A percentile compares a stretch with the other conserved stretches of the same genome.
These are phyloP conservation scores for Sisymbrium irio DNA, from an alignment of 345 rosid genomes.

Conservation along the genomic window DNA sequence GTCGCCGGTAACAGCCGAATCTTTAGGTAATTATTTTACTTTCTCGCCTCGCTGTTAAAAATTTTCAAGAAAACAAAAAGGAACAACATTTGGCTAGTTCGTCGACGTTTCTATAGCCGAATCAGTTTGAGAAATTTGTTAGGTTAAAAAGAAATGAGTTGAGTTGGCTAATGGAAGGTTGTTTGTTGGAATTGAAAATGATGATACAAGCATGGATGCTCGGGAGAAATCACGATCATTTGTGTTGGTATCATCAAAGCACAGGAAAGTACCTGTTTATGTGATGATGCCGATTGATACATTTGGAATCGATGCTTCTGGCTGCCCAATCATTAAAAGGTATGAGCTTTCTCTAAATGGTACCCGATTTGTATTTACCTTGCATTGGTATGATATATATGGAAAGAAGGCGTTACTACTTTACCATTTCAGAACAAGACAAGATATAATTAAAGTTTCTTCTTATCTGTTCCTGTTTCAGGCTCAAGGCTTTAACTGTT, in stretches of 20 bases:
- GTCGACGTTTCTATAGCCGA: no score
- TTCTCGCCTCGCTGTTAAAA: not conserved
- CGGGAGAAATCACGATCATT: constrained; percentile 52
- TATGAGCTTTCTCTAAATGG: constrained; percentile 14
- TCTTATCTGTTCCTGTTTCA: constrained; percentile 38
- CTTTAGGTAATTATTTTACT: constrained; percentile 36
- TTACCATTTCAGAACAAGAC: no score
- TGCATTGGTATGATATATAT: constrained; percentile 9
- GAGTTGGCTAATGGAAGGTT: no score
- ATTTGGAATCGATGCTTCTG: constrained; percentile 52
- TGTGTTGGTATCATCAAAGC: constrained; percentile 52
- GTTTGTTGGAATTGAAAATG: not conserved
- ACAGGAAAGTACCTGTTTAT: constrained; percentile 54
- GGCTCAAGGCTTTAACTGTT: constrained; percentile 64
- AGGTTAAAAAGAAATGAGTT: not conserved
- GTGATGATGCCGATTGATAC: constrained; percentile 60
- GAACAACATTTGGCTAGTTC: not conserved
- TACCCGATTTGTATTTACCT: constrained; percentile 11
- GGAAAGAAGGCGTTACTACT: not conserved
- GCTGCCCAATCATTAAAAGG: constrained; percentile 57
- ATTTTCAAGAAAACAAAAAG: not conserved
- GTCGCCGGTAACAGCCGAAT: constrained; percentile 42
- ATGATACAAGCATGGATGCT: constrained; percentile 59
- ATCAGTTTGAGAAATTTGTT: no score
- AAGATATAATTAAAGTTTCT: no score